Evolutionary conservation across 495 filamentous ascomycete species (phyloP), one percentile per base, ranked within the genome.

Genomic region (Hyaloscypha variabilis): DNA sequence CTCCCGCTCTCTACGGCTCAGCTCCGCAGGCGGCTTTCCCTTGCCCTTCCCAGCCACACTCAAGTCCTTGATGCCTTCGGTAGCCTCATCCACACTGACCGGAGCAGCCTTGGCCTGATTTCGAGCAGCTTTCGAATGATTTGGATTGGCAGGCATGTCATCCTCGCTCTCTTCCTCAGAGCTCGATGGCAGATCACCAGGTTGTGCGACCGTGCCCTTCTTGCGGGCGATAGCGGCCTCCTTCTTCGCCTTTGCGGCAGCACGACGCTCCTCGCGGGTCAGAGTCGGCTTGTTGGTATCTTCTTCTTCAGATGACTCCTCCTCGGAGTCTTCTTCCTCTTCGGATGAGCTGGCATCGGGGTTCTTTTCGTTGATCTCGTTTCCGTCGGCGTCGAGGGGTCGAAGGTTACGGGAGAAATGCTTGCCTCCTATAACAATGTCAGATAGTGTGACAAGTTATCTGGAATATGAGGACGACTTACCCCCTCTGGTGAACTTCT

Each of bases 401-500:
- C 87, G 87, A 13, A 97, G 86, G 74, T 97, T 89, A 46, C 90
- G 88, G 66, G 94, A 97, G 84, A 93, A 98, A 66, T 96, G 88
- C 78, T 97, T 96, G 69, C 94, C 95, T 62, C 94, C 94, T 97
- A 61, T n/a, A 56, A 25, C 63, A 34, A 58, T 28, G 61, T 60
- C n/a, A 14, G 63, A 46, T 49, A 8, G 21, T 54, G 59, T 17
- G 6, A 50, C 54, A 30, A 25, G 50, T 46, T 36, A 4, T 10
- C 14, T 30, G 10, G 6, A 34, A 56, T 25, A 39, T 63, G 54
- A 19, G 0, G 26, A 8, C 39, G 23, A 76, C 86, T 68, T 81
- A 94, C 93, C 92, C 82, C 95, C 95, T 79, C 95, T 85, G 62
- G 89, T 91, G 66, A 90, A 92, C 81, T 99, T 99, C 78, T 85